Evolutionary conservation across 2,329 filamentous ascomycete species (phyloP).

Genomic region (Truncatella angustata): DNA sequence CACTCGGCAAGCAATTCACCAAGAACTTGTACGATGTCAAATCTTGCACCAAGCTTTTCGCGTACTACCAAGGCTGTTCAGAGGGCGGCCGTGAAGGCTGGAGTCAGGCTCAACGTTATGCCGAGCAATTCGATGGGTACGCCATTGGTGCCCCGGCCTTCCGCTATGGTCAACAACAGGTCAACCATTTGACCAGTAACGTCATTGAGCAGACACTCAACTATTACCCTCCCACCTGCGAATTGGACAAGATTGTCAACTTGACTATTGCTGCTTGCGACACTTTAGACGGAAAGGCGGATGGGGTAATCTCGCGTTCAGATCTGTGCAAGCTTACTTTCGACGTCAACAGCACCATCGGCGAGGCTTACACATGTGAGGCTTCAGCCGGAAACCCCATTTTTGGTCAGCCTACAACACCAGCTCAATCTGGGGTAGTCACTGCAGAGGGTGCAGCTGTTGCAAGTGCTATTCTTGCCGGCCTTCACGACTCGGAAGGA

Average conservation of each 20-base stretch:
- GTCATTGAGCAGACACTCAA: slow-evolving; percentile 36
- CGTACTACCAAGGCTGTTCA: slow-evolving; percentile 54
- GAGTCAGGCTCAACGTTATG: slow-evolving; percentile 50
- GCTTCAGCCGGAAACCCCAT: slow-evolving; percentile 30
- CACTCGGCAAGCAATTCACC: slow-evolving; percentile 42
- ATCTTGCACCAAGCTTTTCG: slow-evolving; percentile 30
- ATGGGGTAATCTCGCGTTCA: slow-evolving; percentile 47
- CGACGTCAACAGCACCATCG: slow-evolving; percentile 43
- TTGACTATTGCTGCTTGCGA: slow-evolving; percentile 54
- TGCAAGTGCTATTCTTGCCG: slow-evolving; percentile 31
- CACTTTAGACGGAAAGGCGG: slow-evolving; percentile 50
- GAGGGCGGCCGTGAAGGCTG: slow-evolving; percentile 49
- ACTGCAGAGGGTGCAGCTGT: slow-evolving; percentile 28
- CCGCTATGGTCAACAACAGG: slow-evolving; percentile 43
- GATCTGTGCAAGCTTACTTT: slow-evolving; percentile 35
- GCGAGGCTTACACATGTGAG: slow-evolving; percentile 40
- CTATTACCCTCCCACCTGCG: slow-evolving; percentile 42
- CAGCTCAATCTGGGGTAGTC: slow-evolving; percentile 25
- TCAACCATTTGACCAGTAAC: slow-evolving; percentile 38
- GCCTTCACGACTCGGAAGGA: slow-evolving; percentile 34
- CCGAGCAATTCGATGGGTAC: slow-evolving; percentile 45
- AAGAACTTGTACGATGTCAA: slow-evolving; percentile 37
- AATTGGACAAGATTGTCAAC: slow-evolving; percentile 47
- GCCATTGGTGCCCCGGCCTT: slow-evolving; percentile 46
- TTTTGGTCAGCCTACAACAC: slow-evolving; percentile 17